Evolutionary conservation across 169 alveolate genomes (phyloP).

Genomic region (Eimeria falciformis): DNA sequence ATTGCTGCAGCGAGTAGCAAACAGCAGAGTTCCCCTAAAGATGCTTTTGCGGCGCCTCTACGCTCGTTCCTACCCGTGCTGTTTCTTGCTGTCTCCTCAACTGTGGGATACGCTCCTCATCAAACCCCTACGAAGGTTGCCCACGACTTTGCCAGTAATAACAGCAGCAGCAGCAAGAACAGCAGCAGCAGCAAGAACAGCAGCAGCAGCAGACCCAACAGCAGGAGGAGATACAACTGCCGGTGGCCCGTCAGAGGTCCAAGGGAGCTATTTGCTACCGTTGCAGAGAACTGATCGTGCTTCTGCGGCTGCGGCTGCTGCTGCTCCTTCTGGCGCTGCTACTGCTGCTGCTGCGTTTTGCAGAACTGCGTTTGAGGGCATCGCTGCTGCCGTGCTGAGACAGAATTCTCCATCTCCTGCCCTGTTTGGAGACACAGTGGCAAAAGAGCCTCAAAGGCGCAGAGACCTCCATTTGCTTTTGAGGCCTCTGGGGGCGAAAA

Average conservation of each 20-base stretch:
- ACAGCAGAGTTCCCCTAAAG: neutral
- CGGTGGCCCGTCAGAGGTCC: neutral
- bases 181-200: conserved; percentile 41
- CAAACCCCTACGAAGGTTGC: neutral
- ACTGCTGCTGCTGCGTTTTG: neutral
- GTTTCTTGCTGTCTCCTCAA: too few relatives aligned
- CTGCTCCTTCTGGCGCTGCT: conserved; percentile 32
- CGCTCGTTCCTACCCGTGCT: too few relatives aligned
- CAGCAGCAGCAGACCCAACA: conserved; percentile 46
- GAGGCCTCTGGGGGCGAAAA: conserved; percentile 7
- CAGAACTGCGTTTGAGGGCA: neutral
- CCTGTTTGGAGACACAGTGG: too few relatives aligned
- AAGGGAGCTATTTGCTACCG: neutral
- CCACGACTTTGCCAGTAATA: neutral
- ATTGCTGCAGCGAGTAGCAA: neutral
- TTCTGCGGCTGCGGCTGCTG: conserved; percentile 20
- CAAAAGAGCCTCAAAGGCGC: too few relatives aligned
- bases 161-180: neutral
- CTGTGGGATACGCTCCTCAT: too few relatives aligned
- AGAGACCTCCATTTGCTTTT: conserved; percentile 28
- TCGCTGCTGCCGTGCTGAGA: too few relatives aligned
- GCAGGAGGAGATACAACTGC: neutral
- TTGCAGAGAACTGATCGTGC: neutral
- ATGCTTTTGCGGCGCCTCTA: too few relatives aligned
- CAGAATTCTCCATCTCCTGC: too few relatives aligned